Percentiles rank a stretch among this genome's conserved stretches.
Evolutionary conservation across 2,329 filamentous ascomycete species (phyloP).

Genomic region (Akanthomyces muscarius): DNA sequence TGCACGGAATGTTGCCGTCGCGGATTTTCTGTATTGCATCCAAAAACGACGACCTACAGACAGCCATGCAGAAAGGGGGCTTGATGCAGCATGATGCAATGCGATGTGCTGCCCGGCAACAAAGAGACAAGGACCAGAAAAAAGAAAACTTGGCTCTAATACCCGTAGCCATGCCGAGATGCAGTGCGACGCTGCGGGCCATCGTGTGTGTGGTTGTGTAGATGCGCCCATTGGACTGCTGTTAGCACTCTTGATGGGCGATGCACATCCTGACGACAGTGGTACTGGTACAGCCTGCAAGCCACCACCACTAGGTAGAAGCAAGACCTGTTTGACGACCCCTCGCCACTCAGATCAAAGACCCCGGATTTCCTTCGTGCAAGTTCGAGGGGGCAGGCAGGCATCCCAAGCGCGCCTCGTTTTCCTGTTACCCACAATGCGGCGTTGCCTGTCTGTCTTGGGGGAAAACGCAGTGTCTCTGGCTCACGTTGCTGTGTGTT

Average conservation of each 20-base stretch:
- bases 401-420: background rate
- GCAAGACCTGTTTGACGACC: background rate
- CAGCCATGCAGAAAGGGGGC: background rate
- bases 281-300: background rate
- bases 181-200: background rate
- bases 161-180: background rate
- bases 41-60: background rate
- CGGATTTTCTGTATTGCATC: background rate
- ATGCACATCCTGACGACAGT: slow-evolving; percentile 1
- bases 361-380: background rate
- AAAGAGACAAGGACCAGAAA: background rate
- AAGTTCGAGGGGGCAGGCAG: no score
- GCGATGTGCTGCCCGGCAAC: background rate
- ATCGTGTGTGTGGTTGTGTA: background rate
- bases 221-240: background rate
- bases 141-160: background rate
- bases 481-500: slow-evolving; percentile 1
- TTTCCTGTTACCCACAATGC: background rate
- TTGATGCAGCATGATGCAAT: slow-evolving; percentile 8
- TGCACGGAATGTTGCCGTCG: slow-evolving; percentile 7
- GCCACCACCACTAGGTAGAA: background rate
- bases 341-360: background rate
- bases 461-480: slow-evolving; percentile 4
- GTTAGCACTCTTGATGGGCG: background rate
- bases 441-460: slow-evolving; percentile 2